A percentile compares a stretch with the other conserved stretches of the same genome.
phyloP scores from a whole-genome alignment of 129 eudicot genomes.

The Flaveria sonorensis region DNA sequence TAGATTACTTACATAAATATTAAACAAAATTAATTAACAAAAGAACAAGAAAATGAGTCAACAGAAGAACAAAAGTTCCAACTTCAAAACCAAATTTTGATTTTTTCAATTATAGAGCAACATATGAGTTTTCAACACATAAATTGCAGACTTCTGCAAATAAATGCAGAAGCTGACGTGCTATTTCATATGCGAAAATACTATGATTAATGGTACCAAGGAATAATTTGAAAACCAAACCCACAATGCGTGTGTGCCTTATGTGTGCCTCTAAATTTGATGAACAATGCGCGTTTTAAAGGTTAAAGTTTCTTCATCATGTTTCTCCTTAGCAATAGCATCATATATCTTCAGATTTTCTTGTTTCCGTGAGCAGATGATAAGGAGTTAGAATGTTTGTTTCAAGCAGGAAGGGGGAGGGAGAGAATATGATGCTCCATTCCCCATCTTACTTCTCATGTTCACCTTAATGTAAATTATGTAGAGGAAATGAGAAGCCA shows the following conservation, averaged over 20 bases:
- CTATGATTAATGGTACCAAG: constrained; percentile 10
- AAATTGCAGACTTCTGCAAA: constrained; percentile 5
- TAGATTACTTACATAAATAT: too few species aligned
- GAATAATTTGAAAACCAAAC: constrained; percentile 21
- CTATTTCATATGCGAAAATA: constrained; percentile 18
- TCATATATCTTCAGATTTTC: constrained; percentile 34
- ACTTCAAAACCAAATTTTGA: constrained; percentile 9
- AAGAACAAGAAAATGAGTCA: not conserved
- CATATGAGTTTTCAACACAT: not conserved
- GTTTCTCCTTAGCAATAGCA: constrained; percentile 33
- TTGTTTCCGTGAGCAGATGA: constrained; percentile 25
- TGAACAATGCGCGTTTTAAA: constrained; percentile 19
- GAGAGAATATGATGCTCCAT: constrained; percentile 34
- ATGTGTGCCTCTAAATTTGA: constrained; percentile 35
- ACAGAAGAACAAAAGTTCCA: not conserved
- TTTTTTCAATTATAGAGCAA: not conserved
- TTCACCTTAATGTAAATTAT: constrained; percentile 49
- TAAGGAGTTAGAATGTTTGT: constrained; percentile 2
- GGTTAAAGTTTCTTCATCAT: constrained; percentile 32
- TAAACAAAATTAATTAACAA: too few species aligned
- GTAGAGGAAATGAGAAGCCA: constrained; percentile 67
- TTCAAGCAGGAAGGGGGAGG: constrained; percentile 37
- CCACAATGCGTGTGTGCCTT: too few species aligned
- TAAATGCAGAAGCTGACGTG: not conserved
- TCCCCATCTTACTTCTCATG: constrained; percentile 42